These are phyloP conservation scores for Scutellaria baicalensis DNA, from an alignment of 257 asterid species.

Conservation along the genomic window DNA sequence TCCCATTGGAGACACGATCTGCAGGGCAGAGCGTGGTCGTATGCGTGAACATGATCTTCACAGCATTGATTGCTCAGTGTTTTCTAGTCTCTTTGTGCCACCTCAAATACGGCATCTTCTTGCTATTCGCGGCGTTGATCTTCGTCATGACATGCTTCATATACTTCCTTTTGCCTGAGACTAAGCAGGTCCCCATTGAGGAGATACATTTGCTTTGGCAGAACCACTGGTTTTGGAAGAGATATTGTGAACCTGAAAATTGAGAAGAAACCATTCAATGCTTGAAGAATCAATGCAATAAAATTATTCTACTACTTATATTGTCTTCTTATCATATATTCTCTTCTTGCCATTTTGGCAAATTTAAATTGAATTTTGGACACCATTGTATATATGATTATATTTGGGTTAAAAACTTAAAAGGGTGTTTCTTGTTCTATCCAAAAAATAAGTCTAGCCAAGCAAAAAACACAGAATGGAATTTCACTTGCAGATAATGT, in stretches of 20 bases:
- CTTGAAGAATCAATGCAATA: too few species aligned
- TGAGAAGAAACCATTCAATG: neutral
- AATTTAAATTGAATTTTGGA: too few species aligned
- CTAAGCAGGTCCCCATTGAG: conserved; percentile 93
- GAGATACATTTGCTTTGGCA: conserved; percentile 72
- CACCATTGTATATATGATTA: too few species aligned
- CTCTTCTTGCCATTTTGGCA: too few species aligned
- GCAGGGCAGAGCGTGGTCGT: conserved; percentile 91
- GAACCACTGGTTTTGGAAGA: conserved; percentile 80
- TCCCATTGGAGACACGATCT: conserved; percentile 79
- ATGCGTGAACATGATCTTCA: conserved; percentile 82
- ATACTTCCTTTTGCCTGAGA: conserved; percentile 81
- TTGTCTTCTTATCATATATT: too few species aligned
- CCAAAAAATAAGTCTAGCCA: too few species aligned
- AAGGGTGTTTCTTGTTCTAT: too few species aligned
- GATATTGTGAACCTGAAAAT: conserved; percentile 32
- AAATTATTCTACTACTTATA: too few species aligned
- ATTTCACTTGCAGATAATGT: too few species aligned
- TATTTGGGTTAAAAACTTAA: too few species aligned
- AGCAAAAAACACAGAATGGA: too few species aligned
- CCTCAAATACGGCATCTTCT: conserved; percentile 72
- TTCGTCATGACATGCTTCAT: conserved; percentile 56
- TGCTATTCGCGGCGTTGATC: conserved; percentile 63
- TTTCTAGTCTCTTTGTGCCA: conserved; percentile 68
- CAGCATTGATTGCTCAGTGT: conserved; percentile 72